Evolutionary conservation across 2,329 filamentous ascomycete genomes (phyloP).

Genomic region (Trichoderma pleuroti): DNA sequence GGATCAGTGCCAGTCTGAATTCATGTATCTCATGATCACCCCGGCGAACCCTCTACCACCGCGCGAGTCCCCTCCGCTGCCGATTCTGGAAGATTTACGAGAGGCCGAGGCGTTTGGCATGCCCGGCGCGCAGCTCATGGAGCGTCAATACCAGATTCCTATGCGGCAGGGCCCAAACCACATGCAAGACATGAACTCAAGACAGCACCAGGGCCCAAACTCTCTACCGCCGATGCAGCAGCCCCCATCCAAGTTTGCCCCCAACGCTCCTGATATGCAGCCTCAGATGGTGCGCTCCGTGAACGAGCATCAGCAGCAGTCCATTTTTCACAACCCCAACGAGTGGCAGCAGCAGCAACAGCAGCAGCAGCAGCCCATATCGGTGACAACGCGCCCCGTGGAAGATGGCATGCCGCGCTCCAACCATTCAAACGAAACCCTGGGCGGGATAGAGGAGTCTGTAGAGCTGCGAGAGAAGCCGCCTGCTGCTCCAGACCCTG

Average conservation of each 20-base stretch:
- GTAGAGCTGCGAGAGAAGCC: constrained; percentile 48
- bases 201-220: constrained; percentile 53
- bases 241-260: constrained; percentile 32
- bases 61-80: constrained; percentile 58
- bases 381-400: constrained; percentile 33
- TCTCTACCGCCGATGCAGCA: constrained; percentile 57
- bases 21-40: constrained; percentile 65
- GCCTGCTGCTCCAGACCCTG: constrained; percentile 50
- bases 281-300: constrained; percentile 52
- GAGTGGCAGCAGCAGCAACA: constrained; percentile 34
- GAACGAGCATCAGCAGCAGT: constrained; percentile 43
- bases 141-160: constrained; percentile 40
- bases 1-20: constrained; percentile 62
- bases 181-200: constrained; percentile 49
- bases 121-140: constrained; percentile 41
- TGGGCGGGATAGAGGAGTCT: constrained; percentile 38
- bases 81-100: constrained; percentile 57
- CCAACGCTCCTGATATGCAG: constrained; percentile 40
- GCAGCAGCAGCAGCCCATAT: constrained; percentile 34
- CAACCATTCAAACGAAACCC: constrained; percentile 40
- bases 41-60: constrained; percentile 63
- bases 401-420: constrained; percentile 34
- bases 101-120: constrained; percentile 52
- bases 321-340: constrained; percentile 36
- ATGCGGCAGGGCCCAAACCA: constrained; percentile 53